These are phyloP conservation scores for Canariomyces notabilis DNA, from an alignment of 2,329 filamentous ascomycete genomes.

Conservation along the genomic window DNA sequence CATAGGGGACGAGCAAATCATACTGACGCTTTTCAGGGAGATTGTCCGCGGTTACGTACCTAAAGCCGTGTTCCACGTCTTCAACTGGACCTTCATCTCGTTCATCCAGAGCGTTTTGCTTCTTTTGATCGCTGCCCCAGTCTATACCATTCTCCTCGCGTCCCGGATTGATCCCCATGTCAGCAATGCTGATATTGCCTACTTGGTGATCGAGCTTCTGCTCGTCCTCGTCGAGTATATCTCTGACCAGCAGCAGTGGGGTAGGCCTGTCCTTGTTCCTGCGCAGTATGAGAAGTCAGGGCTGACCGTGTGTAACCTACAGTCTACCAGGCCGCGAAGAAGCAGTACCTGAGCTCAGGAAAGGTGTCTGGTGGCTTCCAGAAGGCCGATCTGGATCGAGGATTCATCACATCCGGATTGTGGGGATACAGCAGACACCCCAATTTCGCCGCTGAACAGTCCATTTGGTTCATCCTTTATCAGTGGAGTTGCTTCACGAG, in stretches of 20 bases:
- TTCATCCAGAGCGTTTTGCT: conserved; percentile 78
- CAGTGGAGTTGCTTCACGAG: conserved; percentile 79
- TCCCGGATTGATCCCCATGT: conserved; percentile 55
- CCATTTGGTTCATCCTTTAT: conserved; percentile 83
- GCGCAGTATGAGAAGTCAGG: neutral
- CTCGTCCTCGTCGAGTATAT: conserved; percentile 66
- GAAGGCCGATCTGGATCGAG: conserved; percentile 77
- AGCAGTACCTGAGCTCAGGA: conserved; percentile 65
- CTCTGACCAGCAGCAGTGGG: conserved; percentile 91
- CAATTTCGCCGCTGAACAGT: conserved; percentile 90
- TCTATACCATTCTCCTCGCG: conserved; percentile 75
- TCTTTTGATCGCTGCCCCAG: conserved; percentile 66
- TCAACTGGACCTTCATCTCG: conserved; percentile 89
- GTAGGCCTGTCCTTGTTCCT: conserved; percentile 38
- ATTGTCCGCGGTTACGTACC: conserved; percentile 65
- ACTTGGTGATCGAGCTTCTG: conserved; percentile 41
- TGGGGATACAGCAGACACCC: conserved; percentile 89
- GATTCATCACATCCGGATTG: conserved; percentile 78
- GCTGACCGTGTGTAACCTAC: conserved; percentile 8
- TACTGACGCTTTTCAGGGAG: conserved; percentile 41
- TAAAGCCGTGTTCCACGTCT: conserved; percentile 65
- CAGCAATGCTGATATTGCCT: conserved; percentile 43
- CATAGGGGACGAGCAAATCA: neutral
- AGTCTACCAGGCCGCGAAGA: conserved; percentile 80
- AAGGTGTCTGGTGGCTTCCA: conserved; percentile 62